Percentiles rank a stretch among this genome's conserved stretches.
These are phyloP conservation scores for Sphagnum magellanicum DNA, from an alignment of 228 moss, liverwort and hornwort species.

Conservation along the genomic window DNA sequence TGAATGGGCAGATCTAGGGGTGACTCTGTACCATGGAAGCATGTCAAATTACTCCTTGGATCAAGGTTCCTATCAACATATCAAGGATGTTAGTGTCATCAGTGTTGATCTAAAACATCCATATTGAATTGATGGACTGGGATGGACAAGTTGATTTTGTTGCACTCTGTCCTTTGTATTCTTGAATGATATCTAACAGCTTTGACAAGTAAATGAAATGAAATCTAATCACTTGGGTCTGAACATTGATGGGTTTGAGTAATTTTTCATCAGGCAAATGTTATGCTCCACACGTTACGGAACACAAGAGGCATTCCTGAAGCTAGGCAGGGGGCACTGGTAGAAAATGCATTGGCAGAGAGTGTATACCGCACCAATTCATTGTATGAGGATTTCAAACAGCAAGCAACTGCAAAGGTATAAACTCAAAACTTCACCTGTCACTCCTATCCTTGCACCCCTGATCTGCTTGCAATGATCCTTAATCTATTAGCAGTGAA, in stretches of 20 bases:
- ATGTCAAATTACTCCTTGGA: not conserved
- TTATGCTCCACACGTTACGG: constrained; percentile 66
- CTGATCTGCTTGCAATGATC: not conserved
- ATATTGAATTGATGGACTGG: not conserved
- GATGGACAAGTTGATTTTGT: not conserved
- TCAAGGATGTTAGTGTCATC: no score
- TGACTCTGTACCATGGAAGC: not conserved
- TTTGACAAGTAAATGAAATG: not conserved
- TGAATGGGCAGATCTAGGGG: not conserved
- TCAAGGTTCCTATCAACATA: no score
- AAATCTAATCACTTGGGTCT: no score
- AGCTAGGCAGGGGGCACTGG: constrained; percentile 18
- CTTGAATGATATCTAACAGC: no score
- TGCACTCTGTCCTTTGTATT: not conserved
- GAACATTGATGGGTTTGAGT: no score
- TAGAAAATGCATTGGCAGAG: constrained; percentile 58
- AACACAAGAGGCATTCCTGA: constrained; percentile 13
- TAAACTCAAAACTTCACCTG: not conserved
- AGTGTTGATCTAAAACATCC: not conserved
- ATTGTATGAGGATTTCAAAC: constrained; percentile 65
- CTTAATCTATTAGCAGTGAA: no score
- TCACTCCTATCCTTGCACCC: not conserved
- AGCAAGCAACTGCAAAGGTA: constrained; percentile 65
- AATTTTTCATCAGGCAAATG: constrained; percentile 60
- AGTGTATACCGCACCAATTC: constrained; percentile 61